These are phyloP conservation scores for Cyclotella atomus DNA, from an alignment of 108 stramenopile species.

Conservation along the genomic window DNA sequence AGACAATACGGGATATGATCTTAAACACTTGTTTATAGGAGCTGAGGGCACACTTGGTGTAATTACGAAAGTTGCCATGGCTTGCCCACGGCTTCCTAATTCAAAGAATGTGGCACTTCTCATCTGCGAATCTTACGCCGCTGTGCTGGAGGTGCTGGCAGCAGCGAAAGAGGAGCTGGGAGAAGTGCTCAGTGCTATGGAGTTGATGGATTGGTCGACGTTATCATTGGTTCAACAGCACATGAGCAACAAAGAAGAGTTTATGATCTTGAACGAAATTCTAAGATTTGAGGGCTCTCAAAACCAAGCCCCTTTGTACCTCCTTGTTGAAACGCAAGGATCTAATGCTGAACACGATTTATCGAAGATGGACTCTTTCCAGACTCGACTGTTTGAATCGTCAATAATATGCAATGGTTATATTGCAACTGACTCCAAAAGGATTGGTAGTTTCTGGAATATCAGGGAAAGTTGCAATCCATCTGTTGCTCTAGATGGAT, in stretches of 20 bases:
- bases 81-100: constrained; percentile 71
- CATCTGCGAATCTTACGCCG: constrained; percentile 68
- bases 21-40: constrained; percentile 96
- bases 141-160: constrained; percentile 61
- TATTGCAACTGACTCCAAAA: constrained; percentile 80
- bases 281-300: neutral
- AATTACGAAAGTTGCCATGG: constrained; percentile 85
- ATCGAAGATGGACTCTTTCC: constrained; percentile 86
- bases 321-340: constrained; percentile 94
- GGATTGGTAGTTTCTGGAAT: constrained; percentile 75
- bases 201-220: constrained; percentile 85
- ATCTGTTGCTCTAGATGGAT: constrained; percentile 60
- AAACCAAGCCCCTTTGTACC: constrained; percentile 60
- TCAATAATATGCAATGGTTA: constrained; percentile 75
- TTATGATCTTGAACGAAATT: constrained; percentile 12
- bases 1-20: constrained; percentile 96
- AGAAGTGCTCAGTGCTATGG: constrained; percentile 91
- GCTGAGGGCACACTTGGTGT: constrained; percentile 96
- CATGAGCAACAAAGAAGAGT: neutral
- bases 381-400: constrained; percentile 63
- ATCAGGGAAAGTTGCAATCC: constrained; percentile 82
- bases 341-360: constrained; percentile 78
- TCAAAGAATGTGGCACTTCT: constrained; percentile 80
- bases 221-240: constrained; percentile 56
- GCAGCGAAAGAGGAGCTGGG: constrained; percentile 74